These are phyloP conservation scores for Amanita jacksonii DNA, from an alignment of 768 basidiomycete genomes.

Conservation along the genomic window DNA sequence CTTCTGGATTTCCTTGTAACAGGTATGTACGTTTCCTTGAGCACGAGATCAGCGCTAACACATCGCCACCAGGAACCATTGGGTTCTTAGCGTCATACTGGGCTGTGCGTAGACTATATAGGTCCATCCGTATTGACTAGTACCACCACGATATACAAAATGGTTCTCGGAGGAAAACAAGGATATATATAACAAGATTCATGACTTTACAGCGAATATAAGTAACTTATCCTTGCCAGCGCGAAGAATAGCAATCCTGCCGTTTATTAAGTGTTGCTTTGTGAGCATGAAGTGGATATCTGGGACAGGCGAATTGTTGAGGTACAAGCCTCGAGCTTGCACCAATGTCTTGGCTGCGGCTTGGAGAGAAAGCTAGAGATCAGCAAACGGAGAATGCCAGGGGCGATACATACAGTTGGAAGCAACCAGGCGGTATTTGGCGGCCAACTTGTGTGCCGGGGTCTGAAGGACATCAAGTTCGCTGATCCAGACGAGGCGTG, in stretches of 20 bases:
- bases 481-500: conserved; percentile 46
- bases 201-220: conserved; percentile 31
- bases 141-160: too few species aligned
- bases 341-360: conserved; percentile 60
- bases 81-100: conserved; percentile 89
- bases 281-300: conserved; percentile 36
- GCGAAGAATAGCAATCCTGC: conserved; percentile 52
- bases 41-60: conserved; percentile 3
- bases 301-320: conserved; percentile 55
- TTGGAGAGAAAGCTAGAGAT: conserved; percentile 19
- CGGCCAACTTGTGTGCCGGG: conserved; percentile 53
- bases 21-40: conserved; percentile 34
- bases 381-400: background rate
- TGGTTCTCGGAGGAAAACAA: too few species aligned
- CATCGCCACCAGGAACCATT: conserved; percentile 58
- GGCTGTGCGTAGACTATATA: conserved; percentile 80
- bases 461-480: conserved; percentile 41
- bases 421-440: conserved; percentile 42
- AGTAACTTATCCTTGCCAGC: conserved; percentile 67
- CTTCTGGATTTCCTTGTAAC: conserved; percentile 85
- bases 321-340: conserved; percentile 56
- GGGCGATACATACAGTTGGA: conserved; percentile 48
- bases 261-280: conserved; percentile 45
- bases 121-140: conserved; percentile 70
- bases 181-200: background rate